Evolutionary conservation across 1,139 yeast genomes (phyloP), one percentile per base, ranked within the genome.

Genomic region (Magnusiomyces paraingens): DNA sequence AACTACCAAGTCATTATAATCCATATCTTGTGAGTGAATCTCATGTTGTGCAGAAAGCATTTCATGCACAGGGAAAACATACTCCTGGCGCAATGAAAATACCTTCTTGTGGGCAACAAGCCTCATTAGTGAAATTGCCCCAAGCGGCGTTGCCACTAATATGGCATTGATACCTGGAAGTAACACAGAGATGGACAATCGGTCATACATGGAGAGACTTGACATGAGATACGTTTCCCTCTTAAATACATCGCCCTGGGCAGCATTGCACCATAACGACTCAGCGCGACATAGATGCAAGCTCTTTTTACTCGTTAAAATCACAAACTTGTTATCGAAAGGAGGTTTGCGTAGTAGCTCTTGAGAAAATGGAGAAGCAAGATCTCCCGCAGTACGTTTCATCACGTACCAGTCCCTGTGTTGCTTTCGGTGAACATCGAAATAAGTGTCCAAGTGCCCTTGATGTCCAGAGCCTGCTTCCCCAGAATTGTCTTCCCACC

Each of bases 61-160:
- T 38, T 47, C 59, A 17, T 51, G 53, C n/a, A 57, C 61, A 1
- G 72, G 71, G 51, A 83, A 74, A 1, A 79, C 64, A 58, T 73
- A 76, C 62, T 84, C 91, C 59, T 82, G 86, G 46, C 90, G 69
- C 75, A 84, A 72, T 1, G 82, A 80, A 59, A 70, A 75, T 0
- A 83, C 64, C 0, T 88, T 88, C 32, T 83, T 66, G 62, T 75
- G 75, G 50, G 74, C 21, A 32, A 42, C 32, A 3, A 42, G 32
- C 32, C 26, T 18, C 46, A 42, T 5, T n/a, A 36, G 12, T n/a
- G 40, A 14, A 3, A 36, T 3, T 3, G 40, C 40, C 17, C 40
- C 40, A 4, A 36, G 40, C 12, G 40, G 40, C 5, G 17, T 36
- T 4, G 40, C 40, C 12, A 36, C 12, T n/a, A 36, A 36, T 14